Evolutionary conservation across 2,329 filamentous ascomycete species (phyloP).

Genomic region (Xylaria sp.): DNA sequence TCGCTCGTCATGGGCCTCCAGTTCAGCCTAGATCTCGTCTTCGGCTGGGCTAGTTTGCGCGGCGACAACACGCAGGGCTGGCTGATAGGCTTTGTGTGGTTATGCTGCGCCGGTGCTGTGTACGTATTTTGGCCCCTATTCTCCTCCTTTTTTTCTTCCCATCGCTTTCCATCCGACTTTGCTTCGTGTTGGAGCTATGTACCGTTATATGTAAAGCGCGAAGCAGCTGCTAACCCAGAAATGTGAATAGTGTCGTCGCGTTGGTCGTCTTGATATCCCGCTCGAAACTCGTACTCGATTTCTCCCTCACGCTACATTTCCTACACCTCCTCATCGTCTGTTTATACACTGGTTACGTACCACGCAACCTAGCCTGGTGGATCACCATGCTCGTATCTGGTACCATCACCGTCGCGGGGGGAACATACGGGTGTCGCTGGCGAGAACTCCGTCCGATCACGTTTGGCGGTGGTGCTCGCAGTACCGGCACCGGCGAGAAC

Average conservation of each 20-base stretch:
- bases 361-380: slow-evolving; percentile 90
- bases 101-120: slow-evolving; percentile 64
- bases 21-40: slow-evolving; percentile 65
- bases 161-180: neutral
- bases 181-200: neutral
- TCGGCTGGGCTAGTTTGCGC: slow-evolving; percentile 68
- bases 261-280: slow-evolving; percentile 86
- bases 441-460: slow-evolving; percentile 88
- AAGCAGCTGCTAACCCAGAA: neutral
- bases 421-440: slow-evolving; percentile 92
- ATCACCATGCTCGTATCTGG: slow-evolving; percentile 62
- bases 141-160: neutral
- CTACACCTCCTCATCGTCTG: slow-evolving; percentile 82
- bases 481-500: slow-evolving; percentile 52
- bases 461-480: slow-evolving; percentile 73
- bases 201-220: neutral
- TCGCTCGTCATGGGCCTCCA: slow-evolving; percentile 66
- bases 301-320: slow-evolving; percentile 87
- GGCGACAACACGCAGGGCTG: slow-evolving; percentile 72
- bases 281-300: slow-evolving; percentile 94
- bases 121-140: slow-evolving; percentile 51
- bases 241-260: slow-evolving; percentile 74
- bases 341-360: slow-evolving; percentile 81
- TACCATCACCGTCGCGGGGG: slow-evolving; percentile 66
- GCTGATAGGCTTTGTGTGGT: slow-evolving; percentile 68